A percentile compares a stretch with the other conserved stretches of the same genome.
Conservation (phyloP, 2,329 filamentous ascomycete species). For the Neonectria coccinea region DNA sequence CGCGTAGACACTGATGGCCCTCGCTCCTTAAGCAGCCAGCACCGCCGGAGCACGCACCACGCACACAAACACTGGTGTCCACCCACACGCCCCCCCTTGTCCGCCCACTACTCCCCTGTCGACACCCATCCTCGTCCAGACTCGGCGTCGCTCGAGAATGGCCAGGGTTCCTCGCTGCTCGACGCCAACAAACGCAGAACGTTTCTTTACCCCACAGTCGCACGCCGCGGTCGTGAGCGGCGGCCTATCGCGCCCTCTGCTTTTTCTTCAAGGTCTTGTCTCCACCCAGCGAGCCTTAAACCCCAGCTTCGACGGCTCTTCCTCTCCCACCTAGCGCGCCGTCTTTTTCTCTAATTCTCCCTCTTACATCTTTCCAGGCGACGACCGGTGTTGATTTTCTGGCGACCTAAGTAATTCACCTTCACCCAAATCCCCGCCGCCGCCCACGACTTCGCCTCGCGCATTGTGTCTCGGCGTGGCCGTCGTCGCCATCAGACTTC, state of each 20-base stretch:
- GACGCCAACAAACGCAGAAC: slow-evolving; percentile 32
- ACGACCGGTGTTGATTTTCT: slow-evolving; percentile 7
- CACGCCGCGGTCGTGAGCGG: slow-evolving; percentile 39
- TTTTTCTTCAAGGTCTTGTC: slow-evolving; percentile 34
- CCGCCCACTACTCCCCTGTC: slow-evolving; percentile 13
- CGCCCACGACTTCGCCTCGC: slow-evolving; percentile 18
- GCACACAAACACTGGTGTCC: slow-evolving; percentile 11
- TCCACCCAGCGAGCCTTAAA: slow-evolving; percentile 43
- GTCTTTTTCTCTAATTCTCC: slow-evolving; percentile 36
- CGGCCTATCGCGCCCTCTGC: slow-evolving; percentile 43
- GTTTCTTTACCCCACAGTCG: slow-evolving; percentile 46
- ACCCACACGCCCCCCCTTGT: slow-evolving; percentile 18
- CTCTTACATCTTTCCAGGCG: slow-evolving; percentile 33
- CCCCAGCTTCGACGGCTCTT: slow-evolving; percentile 44
- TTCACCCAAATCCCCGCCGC: slow-evolving; percentile 13
- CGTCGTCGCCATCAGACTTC: slow-evolving; percentile 5
- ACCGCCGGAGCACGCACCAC: slow-evolving; percentile 7
- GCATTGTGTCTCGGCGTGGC: slow-evolving; percentile 13
- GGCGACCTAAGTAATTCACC: slow-evolving; percentile 26
- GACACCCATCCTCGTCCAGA: slow-evolving; percentile 17
- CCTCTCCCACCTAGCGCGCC: slow-evolving; percentile 37
- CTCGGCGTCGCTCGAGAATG: slow-evolving; percentile 11
- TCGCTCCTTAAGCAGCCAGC: slow-evolving; percentile 10
- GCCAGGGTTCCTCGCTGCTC: slow-evolving; percentile 23
- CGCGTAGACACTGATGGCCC: background rate